Conservation (phyloP, 495 filamentous ascomycete genomes). For the Podospora pseudoanserina region DNA sequence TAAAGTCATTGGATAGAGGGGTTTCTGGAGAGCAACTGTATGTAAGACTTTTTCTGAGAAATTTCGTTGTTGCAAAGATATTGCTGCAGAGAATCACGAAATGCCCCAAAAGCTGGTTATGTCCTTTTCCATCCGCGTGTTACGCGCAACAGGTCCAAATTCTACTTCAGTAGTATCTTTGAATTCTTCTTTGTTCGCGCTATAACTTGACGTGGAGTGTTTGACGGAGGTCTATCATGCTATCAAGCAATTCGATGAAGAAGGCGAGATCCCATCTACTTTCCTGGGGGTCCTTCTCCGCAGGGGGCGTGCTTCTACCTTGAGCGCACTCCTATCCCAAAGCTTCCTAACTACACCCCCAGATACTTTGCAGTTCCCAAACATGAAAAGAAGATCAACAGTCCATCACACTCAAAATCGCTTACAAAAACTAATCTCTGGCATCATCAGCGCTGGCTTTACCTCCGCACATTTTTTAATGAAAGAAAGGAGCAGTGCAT, state of each 20-base stretch:
- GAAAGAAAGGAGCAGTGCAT: not conserved
- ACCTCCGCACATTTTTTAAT: not conserved
- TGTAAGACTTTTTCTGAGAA: no score
- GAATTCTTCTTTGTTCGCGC: not conserved
- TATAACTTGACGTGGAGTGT: not conserved
- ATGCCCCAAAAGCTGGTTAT: no score
- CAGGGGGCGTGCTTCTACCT: not conserved
- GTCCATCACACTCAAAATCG: not conserved
- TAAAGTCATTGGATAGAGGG: no score
- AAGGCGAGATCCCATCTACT: not conserved
- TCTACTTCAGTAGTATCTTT: not conserved
- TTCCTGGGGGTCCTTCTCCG: not conserved
- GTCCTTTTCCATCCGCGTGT: no score
- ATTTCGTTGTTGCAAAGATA: no score
- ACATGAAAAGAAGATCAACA: no score
- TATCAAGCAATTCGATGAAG: not conserved
- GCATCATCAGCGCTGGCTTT: not conserved
- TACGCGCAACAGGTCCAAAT: no score
- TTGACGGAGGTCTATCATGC: not conserved
- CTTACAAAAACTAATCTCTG: not conserved
- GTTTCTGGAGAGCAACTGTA: no score
- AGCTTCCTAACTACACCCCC: not conserved
- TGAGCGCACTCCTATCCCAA: not conserved
- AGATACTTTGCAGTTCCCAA: not conserved
- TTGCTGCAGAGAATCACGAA: no score